Evolutionary conservation across 257 asterid species (phyloP).

Genomic region (Agastache rugosa): DNA sequence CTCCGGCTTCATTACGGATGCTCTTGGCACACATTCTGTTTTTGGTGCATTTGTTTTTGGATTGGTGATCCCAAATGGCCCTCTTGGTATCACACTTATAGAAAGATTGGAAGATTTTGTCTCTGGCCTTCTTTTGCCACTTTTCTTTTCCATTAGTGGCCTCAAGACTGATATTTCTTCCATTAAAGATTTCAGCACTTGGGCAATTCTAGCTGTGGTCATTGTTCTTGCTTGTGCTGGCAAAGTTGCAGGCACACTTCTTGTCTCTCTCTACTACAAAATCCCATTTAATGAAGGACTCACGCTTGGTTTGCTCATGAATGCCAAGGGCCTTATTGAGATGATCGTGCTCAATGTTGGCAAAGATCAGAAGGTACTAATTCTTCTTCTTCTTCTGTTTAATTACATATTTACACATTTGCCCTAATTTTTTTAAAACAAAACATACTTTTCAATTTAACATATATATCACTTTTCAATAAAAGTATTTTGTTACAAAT

Average conservation of each 20-base stretch:
- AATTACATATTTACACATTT: too few relatives aligned
- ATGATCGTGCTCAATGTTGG: conserved; percentile 98
- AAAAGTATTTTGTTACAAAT: too few relatives aligned
- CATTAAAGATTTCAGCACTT: conserved; percentile 58
- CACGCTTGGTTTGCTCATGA: conserved; percentile 93
- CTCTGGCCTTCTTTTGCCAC: conserved; percentile 81
- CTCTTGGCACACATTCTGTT: conserved; percentile 94
- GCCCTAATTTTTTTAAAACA: too few relatives aligned
- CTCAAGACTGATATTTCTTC: conserved; percentile 69
- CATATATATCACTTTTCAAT: too few relatives aligned
- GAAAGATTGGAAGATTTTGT: conserved; percentile 90
- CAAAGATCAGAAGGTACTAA: conserved; percentile 75
- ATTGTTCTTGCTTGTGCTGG: conserved; percentile 81
- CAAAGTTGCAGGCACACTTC: conserved; percentile 77
- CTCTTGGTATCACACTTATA: conserved; percentile 76
- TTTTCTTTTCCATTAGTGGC: conserved; percentile 91
- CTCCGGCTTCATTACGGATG: conserved; percentile 85
- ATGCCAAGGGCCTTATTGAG: conserved; percentile 92
- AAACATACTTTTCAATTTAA: too few relatives aligned
- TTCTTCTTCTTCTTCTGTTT: too few relatives aligned
- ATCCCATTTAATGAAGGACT: conserved; percentile 85
- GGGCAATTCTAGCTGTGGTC: conserved; percentile 62
- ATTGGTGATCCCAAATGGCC: conserved; percentile 79
- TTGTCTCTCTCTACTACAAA: conserved; percentile 70
- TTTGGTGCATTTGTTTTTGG: conserved; percentile 96